Evolutionary conservation across 2,329 filamentous ascomycete genomes (phyloP).

Genomic region (Neurospora sp.): DNA sequence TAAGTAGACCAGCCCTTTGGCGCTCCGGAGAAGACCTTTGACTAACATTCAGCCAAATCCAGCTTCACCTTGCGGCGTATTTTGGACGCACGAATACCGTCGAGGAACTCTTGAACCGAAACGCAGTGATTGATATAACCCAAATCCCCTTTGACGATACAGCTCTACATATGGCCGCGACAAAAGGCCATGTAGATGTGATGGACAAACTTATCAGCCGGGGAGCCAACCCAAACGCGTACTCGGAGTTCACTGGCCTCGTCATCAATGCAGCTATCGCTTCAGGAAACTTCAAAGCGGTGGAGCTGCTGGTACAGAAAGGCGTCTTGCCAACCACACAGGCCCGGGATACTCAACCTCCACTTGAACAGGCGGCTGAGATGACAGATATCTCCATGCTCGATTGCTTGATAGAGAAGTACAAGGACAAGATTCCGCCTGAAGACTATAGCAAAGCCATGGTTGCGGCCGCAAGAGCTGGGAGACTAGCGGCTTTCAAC

Average conservation of each 20-base stretch:
- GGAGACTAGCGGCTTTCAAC: neutral
- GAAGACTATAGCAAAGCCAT: neutral
- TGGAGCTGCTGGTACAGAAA: neutral
- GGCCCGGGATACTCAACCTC: neutral
- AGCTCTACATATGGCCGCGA: constrained; percentile 1
- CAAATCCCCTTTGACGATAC: neutral
- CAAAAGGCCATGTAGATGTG: neutral
- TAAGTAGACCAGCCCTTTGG: neutral
- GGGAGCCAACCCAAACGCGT: neutral
- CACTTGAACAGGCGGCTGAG: neutral
- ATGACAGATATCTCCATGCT: neutral
- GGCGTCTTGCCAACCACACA: neutral
- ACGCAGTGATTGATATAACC: neutral
- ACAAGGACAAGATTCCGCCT: neutral
- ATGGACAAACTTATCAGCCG: constrained; percentile 1
- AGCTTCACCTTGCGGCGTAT: constrained; percentile 1
- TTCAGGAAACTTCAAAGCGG: neutral
- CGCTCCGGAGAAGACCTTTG: neutral
- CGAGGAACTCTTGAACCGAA: neutral
- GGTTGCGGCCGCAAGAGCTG: neutral
- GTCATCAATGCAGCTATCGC: constrained; percentile 2
- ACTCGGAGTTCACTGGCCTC: neutral
- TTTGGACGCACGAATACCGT: neutral
- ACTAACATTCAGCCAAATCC: neutral
- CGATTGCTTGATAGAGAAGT: neutral